These are phyloP conservation scores for Podospora pseudocomata DNA, from an alignment of 495 filamentous ascomycete species.

Conservation along the genomic window DNA sequence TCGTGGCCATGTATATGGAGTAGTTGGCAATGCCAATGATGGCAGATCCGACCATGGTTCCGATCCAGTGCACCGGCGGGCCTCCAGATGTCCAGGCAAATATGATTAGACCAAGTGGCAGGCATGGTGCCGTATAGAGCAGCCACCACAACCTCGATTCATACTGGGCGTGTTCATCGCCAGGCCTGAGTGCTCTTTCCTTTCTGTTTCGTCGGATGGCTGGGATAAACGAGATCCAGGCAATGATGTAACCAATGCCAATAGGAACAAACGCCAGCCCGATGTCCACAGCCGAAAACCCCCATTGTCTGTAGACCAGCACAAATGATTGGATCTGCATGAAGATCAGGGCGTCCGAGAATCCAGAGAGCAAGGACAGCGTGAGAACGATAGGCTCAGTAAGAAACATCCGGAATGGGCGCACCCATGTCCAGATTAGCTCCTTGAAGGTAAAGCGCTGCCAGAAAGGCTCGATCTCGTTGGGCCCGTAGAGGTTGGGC, in stretches of 20 bases:
- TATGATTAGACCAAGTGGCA: constrained; percentile 64
- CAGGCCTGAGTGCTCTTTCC: constrained; percentile 48
- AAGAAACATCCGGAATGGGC: constrained; percentile 75
- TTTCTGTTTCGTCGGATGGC: constrained; percentile 56
- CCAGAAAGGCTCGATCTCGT: constrained; percentile 53
- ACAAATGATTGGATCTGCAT: constrained; percentile 68
- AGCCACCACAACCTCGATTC: constrained; percentile 56
- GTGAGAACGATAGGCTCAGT: constrained; percentile 72
- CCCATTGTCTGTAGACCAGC: constrained; percentile 63
- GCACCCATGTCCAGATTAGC: constrained; percentile 59
- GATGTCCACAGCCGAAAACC: constrained; percentile 51
- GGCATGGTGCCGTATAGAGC: constrained; percentile 60
- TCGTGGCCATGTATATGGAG: constrained; percentile 73
- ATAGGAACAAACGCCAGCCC: constrained; percentile 64
- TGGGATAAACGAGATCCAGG: constrained; percentile 61
- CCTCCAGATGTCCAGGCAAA: constrained; percentile 66
- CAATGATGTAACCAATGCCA: constrained; percentile 61
- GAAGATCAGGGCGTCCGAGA: constrained; percentile 79
- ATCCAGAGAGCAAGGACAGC: constrained; percentile 69
- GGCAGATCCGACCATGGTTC: constrained; percentile 54
- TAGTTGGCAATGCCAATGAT: constrained; percentile 70
- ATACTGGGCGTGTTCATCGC: constrained; percentile 58
- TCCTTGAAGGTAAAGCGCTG: constrained; percentile 52
- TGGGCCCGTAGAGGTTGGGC: constrained; percentile 58
- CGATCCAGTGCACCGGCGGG: constrained; percentile 61